Evolutionary conservation across 148 eudicot species (phyloP).

Genomic region (Talinum fruticosum): DNA sequence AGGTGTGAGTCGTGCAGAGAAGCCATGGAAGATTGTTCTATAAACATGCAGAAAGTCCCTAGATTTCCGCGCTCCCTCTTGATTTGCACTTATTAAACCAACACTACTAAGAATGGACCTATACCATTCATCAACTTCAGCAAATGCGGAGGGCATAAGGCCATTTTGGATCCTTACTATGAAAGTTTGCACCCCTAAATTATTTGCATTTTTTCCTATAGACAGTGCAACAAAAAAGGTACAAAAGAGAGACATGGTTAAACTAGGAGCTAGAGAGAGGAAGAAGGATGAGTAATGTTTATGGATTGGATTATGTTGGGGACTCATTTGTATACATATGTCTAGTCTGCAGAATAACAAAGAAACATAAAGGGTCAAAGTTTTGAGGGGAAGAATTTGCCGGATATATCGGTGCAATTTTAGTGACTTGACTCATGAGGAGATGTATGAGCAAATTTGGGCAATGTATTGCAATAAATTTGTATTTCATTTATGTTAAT

Average conservation of each 20-base stretch:
- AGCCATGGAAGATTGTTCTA: constrained; percentile 29
- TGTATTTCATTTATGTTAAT: neutral
- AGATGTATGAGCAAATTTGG: neutral
- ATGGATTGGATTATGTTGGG: neutral
- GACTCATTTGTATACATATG: neutral
- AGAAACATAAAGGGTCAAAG: too few relatives aligned
- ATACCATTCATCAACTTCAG: constrained; percentile 29
- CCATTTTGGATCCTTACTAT: constrained; percentile 21
- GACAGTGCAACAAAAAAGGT: neutral
- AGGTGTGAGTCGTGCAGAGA: constrained; percentile 21
- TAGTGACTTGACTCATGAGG: neutral
- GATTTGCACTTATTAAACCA: neutral
- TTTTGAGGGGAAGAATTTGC: too few relatives aligned
- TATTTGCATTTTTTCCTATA: neutral
- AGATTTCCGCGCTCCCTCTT: neutral
- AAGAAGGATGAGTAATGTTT: neutral
- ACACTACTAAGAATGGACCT: constrained; percentile 5
- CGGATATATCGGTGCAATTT: neutral
- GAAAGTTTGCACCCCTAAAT: constrained; percentile 12
- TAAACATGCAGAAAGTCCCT: constrained; percentile 23
- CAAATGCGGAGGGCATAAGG: constrained; percentile 13
- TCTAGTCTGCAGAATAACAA: too few relatives aligned
- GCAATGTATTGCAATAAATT: neutral
- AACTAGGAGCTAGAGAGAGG: constrained; percentile 1
- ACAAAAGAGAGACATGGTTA: neutral